Evolutionary conservation across 352 stramenopile species (phyloP).

Genomic region (Phytophthora nicotianae): DNA sequence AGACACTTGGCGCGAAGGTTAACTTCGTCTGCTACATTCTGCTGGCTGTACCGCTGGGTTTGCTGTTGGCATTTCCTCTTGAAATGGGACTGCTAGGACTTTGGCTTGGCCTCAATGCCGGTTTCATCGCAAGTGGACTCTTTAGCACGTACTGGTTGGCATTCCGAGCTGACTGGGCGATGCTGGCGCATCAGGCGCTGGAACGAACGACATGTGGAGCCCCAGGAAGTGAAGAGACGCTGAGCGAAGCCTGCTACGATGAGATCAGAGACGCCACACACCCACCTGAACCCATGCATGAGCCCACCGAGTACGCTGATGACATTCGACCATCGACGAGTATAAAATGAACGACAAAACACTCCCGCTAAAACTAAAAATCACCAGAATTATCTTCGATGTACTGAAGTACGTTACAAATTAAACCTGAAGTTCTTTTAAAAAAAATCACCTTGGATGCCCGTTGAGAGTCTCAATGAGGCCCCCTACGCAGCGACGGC

Average conservation of each 20-base stretch:
- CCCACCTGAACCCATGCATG: constrained; percentile 24
- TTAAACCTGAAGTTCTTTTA: neutral
- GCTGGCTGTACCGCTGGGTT: constrained; percentile 78
- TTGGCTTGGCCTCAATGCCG: constrained; percentile 79
- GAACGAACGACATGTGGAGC: constrained; percentile 44
- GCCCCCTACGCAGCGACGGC: constrained; percentile 15
- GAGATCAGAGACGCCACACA: constrained; percentile 4
- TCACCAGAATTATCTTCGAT: too few species aligned
- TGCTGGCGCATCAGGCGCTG: constrained; percentile 66
- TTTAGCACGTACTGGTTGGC: constrained; percentile 79
- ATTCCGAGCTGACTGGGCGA: constrained; percentile 67
- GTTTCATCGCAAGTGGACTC: constrained; percentile 65
- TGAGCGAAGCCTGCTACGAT: constrained; percentile 16
- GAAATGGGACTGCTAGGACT: constrained; percentile 73
- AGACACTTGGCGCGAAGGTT: constrained; percentile 78
- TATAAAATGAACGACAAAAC: neutral
- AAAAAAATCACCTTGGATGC: too few species aligned
- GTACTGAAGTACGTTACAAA: too few species aligned
- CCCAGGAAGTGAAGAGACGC: constrained; percentile 9
- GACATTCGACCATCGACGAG: constrained; percentile 9
- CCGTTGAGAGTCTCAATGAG: too few species aligned
- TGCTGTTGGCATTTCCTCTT: constrained; percentile 73
- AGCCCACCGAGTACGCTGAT: constrained; percentile 15
- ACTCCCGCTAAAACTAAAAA: too few species aligned
- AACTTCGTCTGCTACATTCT: constrained; percentile 90